These are phyloP conservation scores for Fraxinus pennsylvanica DNA, from an alignment of 257 asterid species.

Conservation along the genomic window DNA sequence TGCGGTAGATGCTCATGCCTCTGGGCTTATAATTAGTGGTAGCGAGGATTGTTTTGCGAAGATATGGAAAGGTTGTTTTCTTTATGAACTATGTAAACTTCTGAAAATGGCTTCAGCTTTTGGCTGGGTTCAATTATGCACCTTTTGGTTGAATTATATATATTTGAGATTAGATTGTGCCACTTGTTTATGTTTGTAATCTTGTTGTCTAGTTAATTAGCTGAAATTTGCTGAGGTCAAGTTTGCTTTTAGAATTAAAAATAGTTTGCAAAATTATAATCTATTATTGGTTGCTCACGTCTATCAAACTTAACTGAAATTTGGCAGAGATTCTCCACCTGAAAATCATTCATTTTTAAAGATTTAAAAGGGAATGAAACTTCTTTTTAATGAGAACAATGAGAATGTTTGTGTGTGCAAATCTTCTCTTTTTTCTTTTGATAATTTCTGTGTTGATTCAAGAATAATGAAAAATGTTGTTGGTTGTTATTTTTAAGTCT, in stretches of 20 bases:
- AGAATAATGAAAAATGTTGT: constrained; percentile 25
- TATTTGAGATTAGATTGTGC: constrained; percentile 15
- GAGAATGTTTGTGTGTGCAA: not conserved
- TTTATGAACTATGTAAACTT: constrained; percentile 2
- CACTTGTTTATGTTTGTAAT: constrained; percentile 14
- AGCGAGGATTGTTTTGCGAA: constrained; percentile 92
- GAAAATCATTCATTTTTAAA: not conserved
- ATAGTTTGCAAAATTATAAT: not conserved
- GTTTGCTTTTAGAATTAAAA: constrained; percentile 21
- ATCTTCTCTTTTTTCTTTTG: not conserved
- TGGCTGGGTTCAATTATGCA: not conserved
- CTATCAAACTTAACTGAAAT: not conserved
- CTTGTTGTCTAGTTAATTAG: constrained; percentile 4
- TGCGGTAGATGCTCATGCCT: constrained; percentile 83
- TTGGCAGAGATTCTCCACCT: constrained; percentile 3
- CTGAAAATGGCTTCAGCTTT: constrained; percentile 10
- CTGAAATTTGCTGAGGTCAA: not conserved
- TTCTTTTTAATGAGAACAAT: not conserved
- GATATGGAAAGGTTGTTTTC: constrained; percentile 86
- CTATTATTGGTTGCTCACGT: not conserved
- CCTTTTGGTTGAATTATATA: not conserved
- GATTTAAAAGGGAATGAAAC: not conserved
- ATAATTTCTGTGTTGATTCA: constrained; percentile 16
- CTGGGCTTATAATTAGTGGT: constrained; percentile 92
- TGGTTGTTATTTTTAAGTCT: constrained; percentile 18